Evolutionary conservation across 768 basidiomycete genomes (phyloP).

Genomic region (Filobasidium floriforme): DNA sequence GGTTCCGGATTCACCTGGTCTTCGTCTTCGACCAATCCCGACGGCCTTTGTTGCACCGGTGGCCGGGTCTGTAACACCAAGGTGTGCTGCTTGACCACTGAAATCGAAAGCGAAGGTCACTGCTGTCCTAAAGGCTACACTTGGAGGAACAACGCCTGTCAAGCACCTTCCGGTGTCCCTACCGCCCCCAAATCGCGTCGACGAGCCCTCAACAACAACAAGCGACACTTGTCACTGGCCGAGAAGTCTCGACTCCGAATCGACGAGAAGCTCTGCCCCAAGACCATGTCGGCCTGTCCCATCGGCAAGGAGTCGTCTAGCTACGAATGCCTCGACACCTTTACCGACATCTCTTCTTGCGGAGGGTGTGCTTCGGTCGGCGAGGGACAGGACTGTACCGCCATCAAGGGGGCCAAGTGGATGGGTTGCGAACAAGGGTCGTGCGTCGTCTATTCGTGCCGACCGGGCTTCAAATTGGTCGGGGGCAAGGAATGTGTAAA

Average conservation of each 20-base stretch:
- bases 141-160: constrained; percentile 22
- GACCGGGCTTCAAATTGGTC: constrained; percentile 27
- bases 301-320: constrained; percentile 16
- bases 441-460: constrained; percentile 44
- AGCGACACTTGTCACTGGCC: not conserved
- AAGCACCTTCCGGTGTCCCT: constrained; percentile 19
- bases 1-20: constrained; percentile 26
- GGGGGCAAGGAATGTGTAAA: constrained; percentile 15
- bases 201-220: not conserved
- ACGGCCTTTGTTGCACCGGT: constrained; percentile 27
- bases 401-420: constrained; percentile 59
- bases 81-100: constrained; percentile 27
- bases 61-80: constrained; percentile 27
- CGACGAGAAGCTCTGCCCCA: constrained; percentile 34
- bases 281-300: constrained; percentile 36
- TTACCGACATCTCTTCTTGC: constrained; percentile 61
- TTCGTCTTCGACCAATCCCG: constrained; percentile 9
- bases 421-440: constrained; percentile 56
- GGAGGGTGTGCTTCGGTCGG: constrained; percentile 65
- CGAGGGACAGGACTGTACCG: constrained; percentile 62
- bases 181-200: constrained; percentile 2
- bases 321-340: constrained; percentile 53
- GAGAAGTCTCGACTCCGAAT: constrained; percentile 2
- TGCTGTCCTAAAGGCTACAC: constrained; percentile 30
- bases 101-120: constrained; percentile 23